Conservation (phyloP, 2,329 filamentous ascomycete genomes). For the Ascochyta fabae region DNA sequence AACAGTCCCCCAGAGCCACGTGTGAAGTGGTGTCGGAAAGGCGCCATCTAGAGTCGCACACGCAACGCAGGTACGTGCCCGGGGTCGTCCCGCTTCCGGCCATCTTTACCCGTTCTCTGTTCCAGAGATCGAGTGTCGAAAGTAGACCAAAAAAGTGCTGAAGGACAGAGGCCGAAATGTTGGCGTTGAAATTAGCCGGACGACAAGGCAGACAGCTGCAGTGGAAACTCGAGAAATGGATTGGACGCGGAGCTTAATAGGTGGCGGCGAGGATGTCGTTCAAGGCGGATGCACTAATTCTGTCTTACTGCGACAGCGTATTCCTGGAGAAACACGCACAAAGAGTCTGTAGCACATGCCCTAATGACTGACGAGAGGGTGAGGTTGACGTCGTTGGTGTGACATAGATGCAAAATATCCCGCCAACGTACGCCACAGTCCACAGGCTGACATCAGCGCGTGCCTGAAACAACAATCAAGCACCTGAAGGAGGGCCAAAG, state of each 20-base stretch:
- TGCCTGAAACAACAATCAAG: too few species aligned
- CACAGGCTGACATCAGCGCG: not conserved
- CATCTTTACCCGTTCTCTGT: not conserved
- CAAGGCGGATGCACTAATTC: not conserved
- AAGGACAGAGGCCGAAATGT: not conserved
- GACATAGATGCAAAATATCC: not conserved
- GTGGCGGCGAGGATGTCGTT: not conserved
- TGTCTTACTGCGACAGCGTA: not conserved
- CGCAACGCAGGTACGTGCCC: conserved; percentile 9
- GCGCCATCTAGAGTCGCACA: not conserved
- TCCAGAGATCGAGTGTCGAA: not conserved
- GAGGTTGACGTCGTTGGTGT: not conserved
- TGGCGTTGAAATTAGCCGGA: not conserved
- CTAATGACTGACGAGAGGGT: not conserved
- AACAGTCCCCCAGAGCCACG: conserved; percentile 1
- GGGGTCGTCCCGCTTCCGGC: not conserved
- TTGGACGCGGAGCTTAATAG: not conserved
- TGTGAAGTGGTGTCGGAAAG: not conserved
- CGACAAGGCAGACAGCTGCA: not conserved
- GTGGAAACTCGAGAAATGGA: not conserved
- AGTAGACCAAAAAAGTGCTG: not conserved
- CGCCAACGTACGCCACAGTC: not conserved
- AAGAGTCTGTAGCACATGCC: not conserved
- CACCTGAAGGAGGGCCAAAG: not conserved
- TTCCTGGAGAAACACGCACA: not conserved